A percentile compares a stretch with the other conserved stretches of the same genome.
These are phyloP conservation scores for Colletotrichum abscissum DNA, from an alignment of 2,329 filamentous ascomycete species.

Conservation along the genomic window DNA sequence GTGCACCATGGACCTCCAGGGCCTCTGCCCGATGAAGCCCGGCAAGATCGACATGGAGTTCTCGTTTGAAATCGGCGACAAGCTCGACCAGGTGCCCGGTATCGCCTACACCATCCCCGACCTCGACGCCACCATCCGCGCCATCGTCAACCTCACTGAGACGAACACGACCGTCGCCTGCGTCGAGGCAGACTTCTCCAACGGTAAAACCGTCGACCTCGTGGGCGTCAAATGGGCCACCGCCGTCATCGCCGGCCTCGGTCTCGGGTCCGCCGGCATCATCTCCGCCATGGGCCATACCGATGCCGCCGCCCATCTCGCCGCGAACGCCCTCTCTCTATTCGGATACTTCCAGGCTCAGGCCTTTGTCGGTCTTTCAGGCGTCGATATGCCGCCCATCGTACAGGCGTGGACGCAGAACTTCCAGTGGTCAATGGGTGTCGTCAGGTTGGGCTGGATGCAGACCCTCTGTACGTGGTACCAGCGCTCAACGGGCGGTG, in stretches of 20 bases:
- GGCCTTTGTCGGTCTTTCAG: conserved; percentile 88
- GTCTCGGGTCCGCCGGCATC: conserved; percentile 85
- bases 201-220: conserved; percentile 92
- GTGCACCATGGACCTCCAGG: conserved; percentile 75
- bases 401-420: conserved; percentile 96
- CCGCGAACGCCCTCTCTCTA: conserved; percentile 89
- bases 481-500: conserved; percentile 90
- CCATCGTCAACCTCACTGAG: conserved; percentile 80
- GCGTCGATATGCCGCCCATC: conserved; percentile 85
- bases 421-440: conserved; percentile 98
- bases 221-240: conserved; percentile 90
- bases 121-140: conserved; percentile 85
- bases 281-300: conserved; percentile 92
- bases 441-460: conserved; percentile 86
- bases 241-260: conserved; percentile 87
- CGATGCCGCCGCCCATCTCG: conserved; percentile 94
- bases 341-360: conserved; percentile 96
- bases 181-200: conserved; percentile 88
- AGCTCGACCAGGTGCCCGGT: conserved; percentile 68
- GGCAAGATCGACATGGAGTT: conserved; percentile 79
- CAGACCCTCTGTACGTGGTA: conserved; percentile 95
- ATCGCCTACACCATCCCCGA: conserved; percentile 91
- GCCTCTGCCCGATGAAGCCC: conserved; percentile 90
- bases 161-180: conserved; percentile 78
- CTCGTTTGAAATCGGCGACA: conserved; percentile 45